These are phyloP conservation scores for Solanum corneliomulleri DNA, from an alignment of 257 asterid species.

Conservation along the genomic window DNA sequence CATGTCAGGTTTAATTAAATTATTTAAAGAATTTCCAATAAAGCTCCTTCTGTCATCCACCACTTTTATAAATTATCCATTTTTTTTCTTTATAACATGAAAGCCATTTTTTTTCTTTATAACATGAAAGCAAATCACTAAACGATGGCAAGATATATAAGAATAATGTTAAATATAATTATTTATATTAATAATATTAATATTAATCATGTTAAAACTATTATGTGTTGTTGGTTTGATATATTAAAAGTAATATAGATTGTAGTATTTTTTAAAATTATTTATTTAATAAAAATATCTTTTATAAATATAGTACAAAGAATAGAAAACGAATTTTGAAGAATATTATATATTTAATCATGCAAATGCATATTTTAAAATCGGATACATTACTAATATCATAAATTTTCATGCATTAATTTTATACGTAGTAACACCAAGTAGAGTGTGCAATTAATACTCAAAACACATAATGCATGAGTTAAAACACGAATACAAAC, in stretches of 20 bases:
- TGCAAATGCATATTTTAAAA: background rate
- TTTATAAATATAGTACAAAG: background rate
- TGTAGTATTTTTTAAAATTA: rapidly evolving
- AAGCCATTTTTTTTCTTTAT: background rate
- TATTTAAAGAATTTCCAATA: background rate
- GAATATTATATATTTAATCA: too few relatives aligned
- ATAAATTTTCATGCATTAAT: too few relatives aligned
- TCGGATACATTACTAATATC: too few relatives aligned
- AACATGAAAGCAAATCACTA: background rate
- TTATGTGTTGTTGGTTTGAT: rapidly evolving
- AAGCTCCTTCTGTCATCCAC: conserved; percentile 4
- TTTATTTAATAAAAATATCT: too few relatives aligned
- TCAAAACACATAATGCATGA: background rate
- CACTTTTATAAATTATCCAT: background rate
- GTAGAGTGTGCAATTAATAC: too few relatives aligned
- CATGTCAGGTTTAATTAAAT: background rate
- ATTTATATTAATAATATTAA: too few relatives aligned
- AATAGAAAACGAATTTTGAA: too few relatives aligned
- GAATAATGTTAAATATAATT: too few relatives aligned
- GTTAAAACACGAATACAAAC: background rate
- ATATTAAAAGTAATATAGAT: too few relatives aligned
- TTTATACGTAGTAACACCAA: too few relatives aligned
- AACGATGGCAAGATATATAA: too few relatives aligned
- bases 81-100: background rate
- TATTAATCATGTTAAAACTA: too few relatives aligned